Percentiles rank a stretch among this genome's conserved stretches.
Evolutionary conservation across 352 stramenopile genomes (phyloP).

Genomic region (Phytophthora pisi): DNA sequence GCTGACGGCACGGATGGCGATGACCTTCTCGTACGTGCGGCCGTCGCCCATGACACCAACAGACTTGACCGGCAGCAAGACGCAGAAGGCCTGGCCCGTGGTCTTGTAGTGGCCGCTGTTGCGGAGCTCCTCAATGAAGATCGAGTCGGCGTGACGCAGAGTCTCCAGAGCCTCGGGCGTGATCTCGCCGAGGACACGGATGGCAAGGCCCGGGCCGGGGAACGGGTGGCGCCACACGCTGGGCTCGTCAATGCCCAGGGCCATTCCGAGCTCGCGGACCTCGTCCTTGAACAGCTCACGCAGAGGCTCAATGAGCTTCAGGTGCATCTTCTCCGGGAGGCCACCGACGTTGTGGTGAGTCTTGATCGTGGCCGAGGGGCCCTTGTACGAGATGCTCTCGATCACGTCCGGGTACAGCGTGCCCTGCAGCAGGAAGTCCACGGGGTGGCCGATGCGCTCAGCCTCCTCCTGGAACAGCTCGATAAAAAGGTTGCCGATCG

Average conservation of each 20-base stretch:
- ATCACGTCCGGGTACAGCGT: slow-evolving; percentile 99
- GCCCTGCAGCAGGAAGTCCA: slow-evolving; percentile 97
- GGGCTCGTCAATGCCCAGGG: slow-evolving; percentile 97
- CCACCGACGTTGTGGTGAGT: slow-evolving; percentile 99
- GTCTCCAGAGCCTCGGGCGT: slow-evolving; percentile 95
- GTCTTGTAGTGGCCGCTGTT: slow-evolving; percentile 97
- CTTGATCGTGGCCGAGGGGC: slow-evolving; percentile 98
- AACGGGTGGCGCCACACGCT: slow-evolving; percentile 99
- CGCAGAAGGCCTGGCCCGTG: slow-evolving; percentile 98
- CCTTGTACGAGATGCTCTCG: slow-evolving; percentile 99
- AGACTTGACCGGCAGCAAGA: slow-evolving; percentile 96
- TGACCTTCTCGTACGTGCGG: slow-evolving; percentile 96
- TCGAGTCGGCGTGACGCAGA: slow-evolving; percentile 97
- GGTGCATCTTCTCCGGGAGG: slow-evolving; percentile 97
- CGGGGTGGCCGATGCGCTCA: slow-evolving; percentile 76
- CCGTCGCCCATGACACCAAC: slow-evolving; percentile 99
- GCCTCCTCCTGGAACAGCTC: slow-evolving; percentile 97
- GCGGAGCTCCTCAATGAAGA: slow-evolving; percentile 98
- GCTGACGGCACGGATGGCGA: slow-evolving; percentile 96
- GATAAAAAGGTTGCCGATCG: slow-evolving; percentile 99
- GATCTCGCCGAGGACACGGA: slow-evolving; percentile 98
- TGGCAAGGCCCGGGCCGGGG: slow-evolving; percentile 97
- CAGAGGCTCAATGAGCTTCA: slow-evolving; percentile 99
- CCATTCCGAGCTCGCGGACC: slow-evolving; percentile 97
- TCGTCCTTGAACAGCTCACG: slow-evolving; percentile 99